phyloP scores from a whole-genome alignment of 805 yeast genomes.

The Lipomyces sp. region DNA sequence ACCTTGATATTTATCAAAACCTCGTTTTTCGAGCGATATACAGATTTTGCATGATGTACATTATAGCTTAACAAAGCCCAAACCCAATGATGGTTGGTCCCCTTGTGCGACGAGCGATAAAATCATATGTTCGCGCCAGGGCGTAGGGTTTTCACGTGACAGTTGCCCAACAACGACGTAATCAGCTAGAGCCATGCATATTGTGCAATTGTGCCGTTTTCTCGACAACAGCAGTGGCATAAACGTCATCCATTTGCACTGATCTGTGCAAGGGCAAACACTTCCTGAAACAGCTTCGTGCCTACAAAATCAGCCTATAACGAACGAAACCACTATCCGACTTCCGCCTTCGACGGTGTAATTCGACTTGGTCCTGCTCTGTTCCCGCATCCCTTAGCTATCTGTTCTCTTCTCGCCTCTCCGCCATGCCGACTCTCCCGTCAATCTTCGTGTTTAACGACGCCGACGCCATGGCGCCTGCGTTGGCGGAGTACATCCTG shows the following conservation, averaged over 20 bases:
- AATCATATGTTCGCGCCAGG: no score
- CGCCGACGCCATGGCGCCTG: slow-evolving; percentile 88
- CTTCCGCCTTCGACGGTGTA: neutral
- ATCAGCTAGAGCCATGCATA: neutral
- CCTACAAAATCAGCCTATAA: neutral
- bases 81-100: no score
- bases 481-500: slow-evolving; percentile 93
- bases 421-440: slow-evolving; percentile 66
- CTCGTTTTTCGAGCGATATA: no score
- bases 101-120: no score
- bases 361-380: neutral
- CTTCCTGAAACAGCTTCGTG: neutral
- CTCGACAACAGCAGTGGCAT: neutral
- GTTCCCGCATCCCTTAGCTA: neutral
- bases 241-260: neutral
- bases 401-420: neutral
- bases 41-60: no score
- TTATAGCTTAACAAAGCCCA: no score
- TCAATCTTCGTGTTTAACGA: slow-evolving; percentile 91
- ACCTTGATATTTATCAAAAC: no score
- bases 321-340: neutral
- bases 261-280: neutral
- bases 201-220: neutral
- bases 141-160: neutral
- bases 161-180: neutral